Evolutionary conservation across 73 alveolate species (phyloP).

Genomic region (Urostyla sp.): DNA sequence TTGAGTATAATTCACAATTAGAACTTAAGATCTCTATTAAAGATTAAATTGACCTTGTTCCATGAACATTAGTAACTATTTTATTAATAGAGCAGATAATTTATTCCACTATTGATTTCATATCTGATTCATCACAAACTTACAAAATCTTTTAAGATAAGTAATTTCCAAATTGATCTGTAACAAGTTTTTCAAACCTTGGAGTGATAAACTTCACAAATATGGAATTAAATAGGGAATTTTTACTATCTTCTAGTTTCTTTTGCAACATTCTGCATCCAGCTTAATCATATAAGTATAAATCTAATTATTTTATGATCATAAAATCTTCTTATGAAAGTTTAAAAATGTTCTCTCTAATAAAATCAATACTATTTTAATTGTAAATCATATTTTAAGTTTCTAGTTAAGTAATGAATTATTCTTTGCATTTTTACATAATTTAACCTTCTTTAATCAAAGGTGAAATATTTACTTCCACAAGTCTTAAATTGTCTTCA

Average conservation of each 20-base stretch:
- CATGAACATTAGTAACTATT: slow-evolving; percentile 78
- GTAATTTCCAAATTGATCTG: slow-evolving; percentile 91
- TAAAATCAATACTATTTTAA: neutral
- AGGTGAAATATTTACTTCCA: neutral
- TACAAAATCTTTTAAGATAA: slow-evolving; percentile 78
- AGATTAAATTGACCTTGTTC: slow-evolving; percentile 85
- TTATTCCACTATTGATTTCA: neutral
- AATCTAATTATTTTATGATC: slow-evolving; percentile 7
- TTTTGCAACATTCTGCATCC: slow-evolving; percentile 90
- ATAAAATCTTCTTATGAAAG: slow-evolving; percentile 8
- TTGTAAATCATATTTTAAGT: neutral
- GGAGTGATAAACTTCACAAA: slow-evolving; percentile 18
- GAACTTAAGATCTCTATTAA: slow-evolving; percentile 60
- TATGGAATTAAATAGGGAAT: neutral
- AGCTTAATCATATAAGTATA: slow-evolving; percentile 67
- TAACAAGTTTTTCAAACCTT: slow-evolving; percentile 45
- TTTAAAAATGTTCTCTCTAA: neutral
- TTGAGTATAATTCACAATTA: neutral
- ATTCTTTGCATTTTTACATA: neutral
- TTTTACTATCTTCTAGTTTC: slow-evolving; percentile 61
- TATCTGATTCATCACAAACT: neutral
- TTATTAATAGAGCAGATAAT: slow-evolving; percentile 42
- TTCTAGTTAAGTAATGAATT: neutral
- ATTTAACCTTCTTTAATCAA: neutral
- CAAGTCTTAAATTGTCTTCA: neutral